These are phyloP conservation scores for Cyclotella choctawhatcheeana DNA, from an alignment of 108 stramenopile genomes.

Conservation along the genomic window DNA sequence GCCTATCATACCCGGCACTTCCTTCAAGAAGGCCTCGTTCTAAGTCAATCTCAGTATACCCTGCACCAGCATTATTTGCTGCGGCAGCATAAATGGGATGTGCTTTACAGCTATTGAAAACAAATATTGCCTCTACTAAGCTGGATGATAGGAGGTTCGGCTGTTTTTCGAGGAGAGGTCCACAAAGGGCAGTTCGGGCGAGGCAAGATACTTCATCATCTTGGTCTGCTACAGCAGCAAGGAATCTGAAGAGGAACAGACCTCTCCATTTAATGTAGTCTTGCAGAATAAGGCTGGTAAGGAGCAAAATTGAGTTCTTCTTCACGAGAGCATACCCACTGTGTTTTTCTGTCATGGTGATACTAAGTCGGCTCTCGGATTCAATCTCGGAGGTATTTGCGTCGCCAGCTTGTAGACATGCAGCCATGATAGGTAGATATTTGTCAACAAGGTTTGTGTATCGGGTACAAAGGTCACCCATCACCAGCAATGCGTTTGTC, in stretches of 20 bases:
- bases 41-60: slow-evolving; percentile 62
- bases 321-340: slow-evolving; percentile 63
- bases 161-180: slow-evolving; percentile 75
- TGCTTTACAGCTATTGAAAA: slow-evolving; percentile 89
- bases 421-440: slow-evolving; percentile 90
- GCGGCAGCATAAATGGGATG: slow-evolving; percentile 89
- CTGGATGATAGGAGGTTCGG: slow-evolving; percentile 84
- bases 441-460: slow-evolving; percentile 94
- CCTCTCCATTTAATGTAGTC: slow-evolving; percentile 98
- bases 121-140: slow-evolving; percentile 93
- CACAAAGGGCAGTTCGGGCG: slow-evolving; percentile 75
- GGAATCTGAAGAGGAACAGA: slow-evolving; percentile 85
- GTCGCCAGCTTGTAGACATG: slow-evolving; percentile 84
- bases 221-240: slow-evolving; percentile 90
- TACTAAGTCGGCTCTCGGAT: slow-evolving; percentile 31
- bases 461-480: slow-evolving; percentile 91
- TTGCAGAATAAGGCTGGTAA: slow-evolving; percentile 89
- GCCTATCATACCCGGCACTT: slow-evolving; percentile 47
- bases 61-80: slow-evolving; percentile 71
- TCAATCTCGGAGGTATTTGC: slow-evolving; percentile 21
- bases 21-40: slow-evolving; percentile 54
- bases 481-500: slow-evolving; percentile 87
- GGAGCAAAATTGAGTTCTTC: slow-evolving; percentile 87
- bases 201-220: slow-evolving; percentile 82
- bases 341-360: slow-evolving; percentile 13